These are phyloP conservation scores for Agaricus blazei DNA, from an alignment of 768 basidiomycete species.

Conservation along the genomic window DNA sequence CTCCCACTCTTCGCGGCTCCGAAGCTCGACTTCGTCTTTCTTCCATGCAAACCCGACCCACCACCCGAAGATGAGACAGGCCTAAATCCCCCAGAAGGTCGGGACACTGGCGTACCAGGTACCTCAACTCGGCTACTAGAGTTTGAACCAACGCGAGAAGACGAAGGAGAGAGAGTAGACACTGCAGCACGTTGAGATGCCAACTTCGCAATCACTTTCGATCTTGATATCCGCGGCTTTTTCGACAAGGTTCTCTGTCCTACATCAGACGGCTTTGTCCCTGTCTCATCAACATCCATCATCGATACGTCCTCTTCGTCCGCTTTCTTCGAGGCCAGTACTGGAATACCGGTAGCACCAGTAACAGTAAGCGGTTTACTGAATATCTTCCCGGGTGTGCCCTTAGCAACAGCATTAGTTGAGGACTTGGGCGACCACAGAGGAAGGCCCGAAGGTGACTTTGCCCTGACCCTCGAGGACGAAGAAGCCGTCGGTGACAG, in stretches of 20 bases:
- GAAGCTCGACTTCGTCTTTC: constrained; percentile 44
- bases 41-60: not conserved
- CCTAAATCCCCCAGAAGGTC: no score
- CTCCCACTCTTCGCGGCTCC: constrained; percentile 33
- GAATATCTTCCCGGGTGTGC: constrained; percentile 38
- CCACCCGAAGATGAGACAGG: no score
- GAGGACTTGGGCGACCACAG: constrained; percentile 7
- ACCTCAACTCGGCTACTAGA: no score
- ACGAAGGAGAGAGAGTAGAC: not conserved
- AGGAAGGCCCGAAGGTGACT: not conserved
- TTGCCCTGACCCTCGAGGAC: not conserved
- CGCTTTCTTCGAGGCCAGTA: not conserved
- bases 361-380: constrained; percentile 39
- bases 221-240: constrained; percentile 76
- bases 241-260: constrained; percentile 33
- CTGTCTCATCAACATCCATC: not conserved
- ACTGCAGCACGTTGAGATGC: constrained; percentile 63
- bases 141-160: not conserved
- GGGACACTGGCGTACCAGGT: no score
- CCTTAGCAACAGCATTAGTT: not conserved
- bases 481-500: not conserved
- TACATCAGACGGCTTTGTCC: not conserved
- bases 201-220: constrained; percentile 72
- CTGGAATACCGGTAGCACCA: constrained; percentile 30
- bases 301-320: not conserved